Evolutionary conservation across 768 basidiomycete genomes (phyloP).

Genomic region (Suillus tomentosus): DNA sequence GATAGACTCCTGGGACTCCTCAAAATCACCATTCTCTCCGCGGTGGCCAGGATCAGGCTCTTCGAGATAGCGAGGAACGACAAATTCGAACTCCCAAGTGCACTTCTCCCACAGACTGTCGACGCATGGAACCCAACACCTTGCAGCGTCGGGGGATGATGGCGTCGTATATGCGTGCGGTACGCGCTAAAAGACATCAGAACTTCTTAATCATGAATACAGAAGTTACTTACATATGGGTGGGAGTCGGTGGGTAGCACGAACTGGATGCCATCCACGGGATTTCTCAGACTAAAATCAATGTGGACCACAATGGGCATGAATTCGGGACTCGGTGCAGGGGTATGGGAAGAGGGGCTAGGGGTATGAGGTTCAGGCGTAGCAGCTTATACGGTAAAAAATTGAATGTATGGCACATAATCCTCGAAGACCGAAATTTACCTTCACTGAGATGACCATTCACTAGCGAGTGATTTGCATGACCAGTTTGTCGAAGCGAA

Average conservation of each 20-base stretch:
- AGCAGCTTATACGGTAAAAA: constrained; percentile 45
- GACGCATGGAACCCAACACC: constrained; percentile 98
- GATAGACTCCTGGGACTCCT: constrained; percentile 56
- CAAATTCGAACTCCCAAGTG: constrained; percentile 98
- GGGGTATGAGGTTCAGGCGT: constrained; percentile 86
- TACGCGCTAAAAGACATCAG: constrained; percentile 60
- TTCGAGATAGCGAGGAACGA: constrained; percentile 84
- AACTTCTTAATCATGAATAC: constrained; percentile 10
- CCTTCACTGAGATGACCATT: constrained; percentile 59
- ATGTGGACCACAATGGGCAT: constrained; percentile 76
- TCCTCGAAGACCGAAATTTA: constrained; percentile 28
- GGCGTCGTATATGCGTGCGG: constrained; percentile 93
- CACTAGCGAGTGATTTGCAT: constrained; percentile 36
- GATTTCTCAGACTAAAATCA: constrained; percentile 79
- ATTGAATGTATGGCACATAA: constrained; percentile 14
- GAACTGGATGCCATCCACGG: constrained; percentile 84
- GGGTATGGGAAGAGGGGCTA: constrained; percentile 37
- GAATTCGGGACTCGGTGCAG: constrained; percentile 59
- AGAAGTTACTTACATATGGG: constrained; percentile 67
- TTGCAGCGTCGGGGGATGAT: constrained; percentile 85
- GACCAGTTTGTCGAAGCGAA: constrained; percentile 60
- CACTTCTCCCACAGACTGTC: constrained; percentile 95
- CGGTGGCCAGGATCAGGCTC: constrained; percentile 42
- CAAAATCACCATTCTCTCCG: constrained; percentile 44
- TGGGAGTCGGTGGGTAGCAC: constrained; percentile 79